Evolutionary conservation across 75 land plant genomes (phyloP), one percentile per base, ranked within the genome.

Genomic region (Azolla pinnata): DNA sequence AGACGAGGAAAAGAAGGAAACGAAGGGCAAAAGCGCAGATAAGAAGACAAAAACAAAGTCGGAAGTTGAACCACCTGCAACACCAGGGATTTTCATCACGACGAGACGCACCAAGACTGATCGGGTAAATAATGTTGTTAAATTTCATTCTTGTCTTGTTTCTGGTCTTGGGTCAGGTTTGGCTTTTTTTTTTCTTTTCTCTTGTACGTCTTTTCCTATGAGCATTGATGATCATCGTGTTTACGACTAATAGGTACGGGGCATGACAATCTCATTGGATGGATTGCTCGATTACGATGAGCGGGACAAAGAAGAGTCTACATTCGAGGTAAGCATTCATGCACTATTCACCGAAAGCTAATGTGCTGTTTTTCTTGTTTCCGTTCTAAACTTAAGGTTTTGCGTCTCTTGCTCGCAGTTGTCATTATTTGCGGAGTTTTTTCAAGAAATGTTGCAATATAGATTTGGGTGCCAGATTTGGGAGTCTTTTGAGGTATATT

Each of bases 371-470:
- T 5, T 35, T 35, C 40, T 35, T 12, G 5, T 35, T 35, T 5
- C 40, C 12, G 5, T 35, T 35, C 5, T 12, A 35, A 35, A 35
- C 12, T n/a, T n/a, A n/a, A n/a, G n/a, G n/a, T n/a, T n/a, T n/a
- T n/a, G n/a, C n/a, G n/a, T n/a, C n/a, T n/a, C n/a, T n/a, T n/a
- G n/a, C n/a, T n/a, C n/a, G 56, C 76, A 91, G 97, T 67, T 91
- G 30, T 91, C 92, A n/a, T 33, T 91, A 49, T 91, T 87, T 80
- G 97, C 88, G 4, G 97, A 91, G 48, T 46, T 74, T 23, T 67
- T 91, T 26, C 75, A 79, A 67, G 97, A 91, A 69, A 84, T 91
- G 88, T 75, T 91, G 62, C 97, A 91, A 56, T 82, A 65, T 65
- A 74, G 83, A 69, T 88, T 81, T 83, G 97, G 92, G 48, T 72